Evolutionary conservation across 2,329 filamentous ascomycete genomes (phyloP), one percentile per base, ranked within the genome.

Genomic region (Neurospora crassa): DNA sequence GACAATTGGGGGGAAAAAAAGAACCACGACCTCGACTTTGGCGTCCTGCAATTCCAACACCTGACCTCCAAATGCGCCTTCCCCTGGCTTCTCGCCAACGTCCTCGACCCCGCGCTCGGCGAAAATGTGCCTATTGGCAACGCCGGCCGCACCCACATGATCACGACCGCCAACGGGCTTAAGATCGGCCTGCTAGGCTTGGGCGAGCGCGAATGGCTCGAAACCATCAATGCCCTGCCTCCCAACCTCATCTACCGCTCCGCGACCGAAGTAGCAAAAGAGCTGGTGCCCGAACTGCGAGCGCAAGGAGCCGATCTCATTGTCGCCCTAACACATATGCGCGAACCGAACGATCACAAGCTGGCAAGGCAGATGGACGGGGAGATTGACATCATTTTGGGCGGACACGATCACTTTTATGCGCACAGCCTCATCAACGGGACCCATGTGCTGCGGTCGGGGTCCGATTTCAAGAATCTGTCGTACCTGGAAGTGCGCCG

Each of bases 1-100:
- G 20, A 69, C 37, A 6, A 12, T 29, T 40, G 24, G 40, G 4
- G 18, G 8, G 1, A 37, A 10, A 20, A 93, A 47, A 10, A 47
- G 87, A 97, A 97, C 79, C 94, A 97, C 79, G 94, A 97, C 78
- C 88, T 97, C 70, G 94, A 97, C 82, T 97, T 97, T 80, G 94
- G 94, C 14, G 91, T 96, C 53, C 85, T 87, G 70, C 93, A 97
- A 79, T 94, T 94, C 79, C 85, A 88, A 71, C 85, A 93, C 77
- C 84, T 97, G 68, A 85, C 90, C 5, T 84, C 84, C 42, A 90
- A 93, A 78, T 96, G 93, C 82, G 87, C 86, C 29, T 97, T 97
- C 76, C 94, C 94, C 3, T 97, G 94, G 94, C 87, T 97, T 1
- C 86, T 96, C 18, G 93, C 93, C 74, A 97, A 97, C 79, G 91